Evolutionary conservation across 148 eudicot species (phyloP), one percentile per base, ranked within the genome.

Genomic region (Camellia japonica): DNA sequence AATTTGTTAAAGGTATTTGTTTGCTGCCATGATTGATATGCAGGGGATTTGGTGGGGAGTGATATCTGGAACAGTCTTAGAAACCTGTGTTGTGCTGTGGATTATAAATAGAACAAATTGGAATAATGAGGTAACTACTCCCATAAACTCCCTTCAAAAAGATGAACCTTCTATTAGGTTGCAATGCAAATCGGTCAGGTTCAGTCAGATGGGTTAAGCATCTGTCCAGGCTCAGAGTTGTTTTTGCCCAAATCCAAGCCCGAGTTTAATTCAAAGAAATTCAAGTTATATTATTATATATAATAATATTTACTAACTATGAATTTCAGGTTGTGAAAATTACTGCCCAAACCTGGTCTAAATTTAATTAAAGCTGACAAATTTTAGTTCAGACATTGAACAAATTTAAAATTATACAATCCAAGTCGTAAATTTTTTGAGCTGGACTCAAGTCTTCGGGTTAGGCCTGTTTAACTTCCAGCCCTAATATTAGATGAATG

Each of bases 11-110:
- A 30, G 38, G 38, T 6, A 3, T 18, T 16, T 18, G 13, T 20
- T 15, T 20, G 4, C 14, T 13, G 8, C 49, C 2, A 42, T 71
- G 6, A 14, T 47, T 8, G 3, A 8, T 52, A n/a, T 38, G 13
- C 73, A 79, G 81, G 81, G 75, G 41, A 43, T 79, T 70, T 79
- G 81, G 81, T 70, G 55, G 20, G 81, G 81, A 5, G 8, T 68
- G 19, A 0, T 79, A 16, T 3, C 9, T 9, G 81, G 81, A 43
- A 44, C 58, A 69, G 4, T 47, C 14, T 47, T 79, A 6, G 54
- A 79, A 46, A 43, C 76, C 6, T 79, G 13, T 6, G 51, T 79
- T 15, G 0, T 79, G 59, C 13, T 46, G 2, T 59, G 68, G 44
- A 44, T 79, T 2, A 49, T 71, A 19, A 23, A 38, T 19, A 44